These are phyloP conservation scores for Bauhinia variegata DNA, from an alignment of 306 rosid genomes.

Conservation along the genomic window DNA sequence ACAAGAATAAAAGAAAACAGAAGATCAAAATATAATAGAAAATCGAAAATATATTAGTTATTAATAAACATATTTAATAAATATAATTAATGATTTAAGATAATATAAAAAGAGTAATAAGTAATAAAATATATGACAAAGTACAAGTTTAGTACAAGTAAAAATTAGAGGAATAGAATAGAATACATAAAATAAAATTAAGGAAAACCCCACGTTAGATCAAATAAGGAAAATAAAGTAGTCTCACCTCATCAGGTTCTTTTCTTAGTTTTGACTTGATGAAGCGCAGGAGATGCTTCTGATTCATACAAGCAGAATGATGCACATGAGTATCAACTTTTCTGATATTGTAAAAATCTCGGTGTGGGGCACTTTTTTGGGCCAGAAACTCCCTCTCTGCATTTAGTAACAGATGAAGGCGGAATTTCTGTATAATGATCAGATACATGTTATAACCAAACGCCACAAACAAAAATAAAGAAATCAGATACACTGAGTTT, in stretches of 20 bases:
- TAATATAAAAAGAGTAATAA: too few relatives aligned
- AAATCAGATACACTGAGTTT: conserved; percentile 25
- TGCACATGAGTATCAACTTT: conserved; percentile 92
- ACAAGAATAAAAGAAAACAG: too few relatives aligned
- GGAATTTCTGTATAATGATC: conserved; percentile 73
- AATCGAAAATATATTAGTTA: too few relatives aligned
- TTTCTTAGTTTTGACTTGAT: conserved; percentile 77
- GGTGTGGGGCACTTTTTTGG: conserved; percentile 85
- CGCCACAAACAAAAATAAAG: conserved; percentile 20
- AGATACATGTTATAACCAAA: conserved; percentile 44
- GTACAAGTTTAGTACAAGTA: too few relatives aligned
- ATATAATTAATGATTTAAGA: too few relatives aligned
- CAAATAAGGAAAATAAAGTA: not conserved
- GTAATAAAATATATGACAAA: too few relatives aligned
- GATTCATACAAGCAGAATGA: conserved; percentile 97
- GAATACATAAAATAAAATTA: too few relatives aligned
- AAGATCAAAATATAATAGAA: too few relatives aligned
- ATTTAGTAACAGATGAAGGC: conserved; percentile 72
- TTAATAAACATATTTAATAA: too few relatives aligned
- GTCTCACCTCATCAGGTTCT: conserved; percentile 83
- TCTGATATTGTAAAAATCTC: conserved; percentile 86
- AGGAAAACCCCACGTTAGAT: conserved; percentile 2
- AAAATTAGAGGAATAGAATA: too few relatives aligned
- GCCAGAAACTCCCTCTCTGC: conserved; percentile 75
- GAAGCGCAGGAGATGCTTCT: conserved; percentile 86